A percentile compares a stretch with the other conserved stretches of the same genome.
Conservation (phyloP, 352 stramenopile genomes). For the Phytophthora pseudosyringae region DNA sequence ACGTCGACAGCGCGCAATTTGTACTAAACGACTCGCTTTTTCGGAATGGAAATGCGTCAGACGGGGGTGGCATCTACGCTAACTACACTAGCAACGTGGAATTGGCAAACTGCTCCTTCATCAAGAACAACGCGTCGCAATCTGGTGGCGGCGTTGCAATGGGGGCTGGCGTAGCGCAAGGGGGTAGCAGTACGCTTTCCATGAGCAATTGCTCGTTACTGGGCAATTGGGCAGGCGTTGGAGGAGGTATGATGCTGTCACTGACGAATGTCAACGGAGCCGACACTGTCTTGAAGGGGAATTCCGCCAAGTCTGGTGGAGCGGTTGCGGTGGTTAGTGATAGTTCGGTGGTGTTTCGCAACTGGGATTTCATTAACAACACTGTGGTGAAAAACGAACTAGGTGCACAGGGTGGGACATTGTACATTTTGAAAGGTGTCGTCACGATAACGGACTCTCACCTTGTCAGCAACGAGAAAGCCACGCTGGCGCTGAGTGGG, state of each 20-base stretch:
- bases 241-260: constrained; percentile 40
- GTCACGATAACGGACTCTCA: constrained; percentile 35
- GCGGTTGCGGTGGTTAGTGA: constrained; percentile 35
- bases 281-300: constrained; percentile 30
- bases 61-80: constrained; percentile 41
- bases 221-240: constrained; percentile 33
- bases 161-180: constrained; percentile 18
- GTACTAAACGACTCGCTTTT: constrained; percentile 22
- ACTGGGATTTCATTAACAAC: constrained; percentile 52
- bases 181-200: constrained; percentile 17
- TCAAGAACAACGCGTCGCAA: constrained; percentile 36
- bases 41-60: constrained; percentile 21
- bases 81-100: constrained; percentile 24
- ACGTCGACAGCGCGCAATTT: constrained; percentile 27
- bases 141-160: constrained; percentile 38
- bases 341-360: constrained; percentile 15
- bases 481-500: constrained; percentile 35
- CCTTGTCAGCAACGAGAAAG: constrained; percentile 40
- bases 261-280: constrained; percentile 31
- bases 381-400: constrained; percentile 30
- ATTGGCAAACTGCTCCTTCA: constrained; percentile 30
- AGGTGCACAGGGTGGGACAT: constrained; percentile 25
- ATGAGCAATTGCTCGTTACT: constrained; percentile 31
- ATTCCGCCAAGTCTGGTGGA: constrained; percentile 34
- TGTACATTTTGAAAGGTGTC: constrained; percentile 34